Conservation (phyloP, 75 land plant species). For the Ceratopteris richardii region DNA sequence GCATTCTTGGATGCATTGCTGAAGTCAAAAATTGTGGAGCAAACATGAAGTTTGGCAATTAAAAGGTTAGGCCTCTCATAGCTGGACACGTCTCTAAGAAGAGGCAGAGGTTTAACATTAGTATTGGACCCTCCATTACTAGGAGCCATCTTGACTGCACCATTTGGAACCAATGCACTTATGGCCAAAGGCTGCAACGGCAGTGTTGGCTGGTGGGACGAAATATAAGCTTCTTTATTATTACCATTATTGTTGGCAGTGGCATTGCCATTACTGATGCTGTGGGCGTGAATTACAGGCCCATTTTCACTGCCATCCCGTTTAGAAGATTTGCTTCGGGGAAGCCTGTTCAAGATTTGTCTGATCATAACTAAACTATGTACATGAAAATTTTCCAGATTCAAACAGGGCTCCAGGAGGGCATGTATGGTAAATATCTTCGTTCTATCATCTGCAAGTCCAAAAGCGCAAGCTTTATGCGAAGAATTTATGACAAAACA, state of each 20-base stretch:
- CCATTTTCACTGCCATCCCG: too few relatives aligned
- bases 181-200: not conserved
- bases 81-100: conserved; percentile 52
- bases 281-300: too few relatives aligned
- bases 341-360: not conserved
- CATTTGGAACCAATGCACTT: not conserved
- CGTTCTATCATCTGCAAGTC: too few relatives aligned
- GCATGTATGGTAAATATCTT: too few relatives aligned
- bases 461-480: too few relatives aligned
- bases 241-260: not conserved
- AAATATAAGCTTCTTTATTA: not conserved
- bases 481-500: too few relatives aligned
- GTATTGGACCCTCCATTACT: not conserved
- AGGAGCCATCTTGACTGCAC: not conserved
- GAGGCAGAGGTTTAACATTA: conserved; percentile 35
- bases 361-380: not conserved
- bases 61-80: conserved; percentile 53
- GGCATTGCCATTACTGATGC: too few relatives aligned
- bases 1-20: conserved; percentile 38
- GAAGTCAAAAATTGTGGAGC: conserved; percentile 56
- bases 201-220: not conserved
- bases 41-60: conserved; percentile 47
- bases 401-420: too few relatives aligned
- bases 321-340: not conserved
- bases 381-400: too few relatives aligned